phyloP scores from a whole-genome alignment of 306 rosid species.

The Sesbania bispinosa region DNA sequence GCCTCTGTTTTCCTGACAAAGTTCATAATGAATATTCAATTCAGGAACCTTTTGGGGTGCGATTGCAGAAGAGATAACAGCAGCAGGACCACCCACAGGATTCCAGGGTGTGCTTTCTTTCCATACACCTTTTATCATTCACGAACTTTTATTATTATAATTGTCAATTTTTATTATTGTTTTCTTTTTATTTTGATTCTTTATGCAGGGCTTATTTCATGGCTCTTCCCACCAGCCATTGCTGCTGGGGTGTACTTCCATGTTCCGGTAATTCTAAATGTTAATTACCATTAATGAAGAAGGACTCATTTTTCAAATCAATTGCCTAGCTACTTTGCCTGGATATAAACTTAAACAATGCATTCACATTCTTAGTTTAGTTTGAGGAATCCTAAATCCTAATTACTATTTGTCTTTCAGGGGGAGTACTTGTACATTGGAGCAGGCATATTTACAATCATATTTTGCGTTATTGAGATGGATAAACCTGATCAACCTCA shows the following conservation, averaged over 20 bases:
- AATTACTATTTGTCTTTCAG: constrained; percentile 37
- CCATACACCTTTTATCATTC: neutral
- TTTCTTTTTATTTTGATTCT: constrained; percentile 21
- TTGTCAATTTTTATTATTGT: neutral
- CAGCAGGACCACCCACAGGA: constrained; percentile 83
- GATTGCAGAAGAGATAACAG: constrained; percentile 49
- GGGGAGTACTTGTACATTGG: constrained; percentile 86
- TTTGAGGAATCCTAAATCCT: neutral
- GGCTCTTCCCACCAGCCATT: constrained; percentile 85
- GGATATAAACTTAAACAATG: neutral
- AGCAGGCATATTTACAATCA: constrained; percentile 63
- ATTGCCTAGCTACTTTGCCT: neutral
- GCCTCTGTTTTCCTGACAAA: neutral
- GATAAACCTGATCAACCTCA: constrained; percentile 94
- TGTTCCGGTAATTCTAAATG: constrained; percentile 61
- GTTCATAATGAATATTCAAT: neutral
- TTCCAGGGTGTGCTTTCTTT: constrained; percentile 76
- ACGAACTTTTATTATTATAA: neutral
- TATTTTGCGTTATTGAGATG: constrained; percentile 94
- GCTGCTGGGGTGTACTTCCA: constrained; percentile 71
- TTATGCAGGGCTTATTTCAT: constrained; percentile 67
- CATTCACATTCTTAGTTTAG: neutral
- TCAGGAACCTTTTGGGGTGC: constrained; percentile 81
- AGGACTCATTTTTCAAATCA: neutral
- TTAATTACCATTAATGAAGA: neutral